Percentiles rank a stretch among this genome's conserved stretches.
Conservation (phyloP, 2,329 filamentous ascomycete species). For the Dactylellina drechsleri region DNA sequence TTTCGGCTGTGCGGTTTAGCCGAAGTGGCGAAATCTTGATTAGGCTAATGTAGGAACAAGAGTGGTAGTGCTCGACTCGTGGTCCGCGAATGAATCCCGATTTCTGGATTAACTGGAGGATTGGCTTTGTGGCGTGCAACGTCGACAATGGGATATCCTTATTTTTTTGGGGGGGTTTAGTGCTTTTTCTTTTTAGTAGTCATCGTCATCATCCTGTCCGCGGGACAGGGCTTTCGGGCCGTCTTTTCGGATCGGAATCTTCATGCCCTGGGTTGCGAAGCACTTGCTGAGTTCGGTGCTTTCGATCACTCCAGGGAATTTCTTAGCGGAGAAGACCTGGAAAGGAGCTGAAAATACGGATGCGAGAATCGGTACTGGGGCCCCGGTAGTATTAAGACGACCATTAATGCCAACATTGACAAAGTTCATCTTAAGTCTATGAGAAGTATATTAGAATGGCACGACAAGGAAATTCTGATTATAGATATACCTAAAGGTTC, state of each 20-base stretch:
- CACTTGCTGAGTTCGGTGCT: constrained; percentile 89
- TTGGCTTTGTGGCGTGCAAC: not conserved
- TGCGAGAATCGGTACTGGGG: constrained; percentile 79
- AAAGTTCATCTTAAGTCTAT: constrained; percentile 76
- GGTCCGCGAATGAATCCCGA: constrained; percentile 13
- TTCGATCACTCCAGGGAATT: constrained; percentile 96
- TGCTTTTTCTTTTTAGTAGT: constrained; percentile 22
- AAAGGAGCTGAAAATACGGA: constrained; percentile 88
- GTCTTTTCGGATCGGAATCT: constrained; percentile 95
- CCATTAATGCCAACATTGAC: constrained; percentile 77
- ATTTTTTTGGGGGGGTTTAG: not conserved
- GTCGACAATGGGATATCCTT: constrained; percentile 6
- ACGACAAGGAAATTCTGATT: not conserved
- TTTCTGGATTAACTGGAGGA: constrained; percentile 27
- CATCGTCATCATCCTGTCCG: constrained; percentile 50
- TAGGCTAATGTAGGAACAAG: constrained; percentile 36
- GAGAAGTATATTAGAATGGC: constrained; percentile 12
- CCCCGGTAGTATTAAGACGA: constrained; percentile 73
- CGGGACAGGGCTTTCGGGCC: constrained; percentile 62
- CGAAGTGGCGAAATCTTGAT: constrained; percentile 30
- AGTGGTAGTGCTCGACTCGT: not conserved
- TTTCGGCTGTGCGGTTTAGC: constrained; percentile 45
- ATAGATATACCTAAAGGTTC: constrained; percentile 77
- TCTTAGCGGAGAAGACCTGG: constrained; percentile 95
- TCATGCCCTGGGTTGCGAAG: constrained; percentile 93